Base-by-base conservation (phyloP, 1,284 basidiomycete genomes). In the Leccinum pachyderme region DNA sequence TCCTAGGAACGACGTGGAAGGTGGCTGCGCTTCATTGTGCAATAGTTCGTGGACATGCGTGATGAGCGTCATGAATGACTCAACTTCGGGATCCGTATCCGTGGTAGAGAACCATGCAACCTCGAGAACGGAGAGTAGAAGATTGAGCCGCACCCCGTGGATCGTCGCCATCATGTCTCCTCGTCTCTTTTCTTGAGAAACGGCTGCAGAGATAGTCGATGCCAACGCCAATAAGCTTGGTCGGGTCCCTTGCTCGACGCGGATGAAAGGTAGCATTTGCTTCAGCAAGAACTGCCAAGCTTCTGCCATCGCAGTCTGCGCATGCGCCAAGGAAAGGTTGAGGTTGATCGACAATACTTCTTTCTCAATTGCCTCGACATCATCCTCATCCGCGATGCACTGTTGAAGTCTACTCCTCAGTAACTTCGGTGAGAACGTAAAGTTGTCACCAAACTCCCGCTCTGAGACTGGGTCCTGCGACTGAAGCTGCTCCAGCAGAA, bases 111-210 rank as follows among this genome's bases (percentile, higher is more conserved):
- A 89, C 89, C 89, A 92, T 1, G 79, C 81, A 7, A 89, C 79
- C 63, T 96, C 90, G 32, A 95, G 76, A 49, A 95, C 70, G 1
- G 86, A 82, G 13, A 92, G 78, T 2, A 97, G 75, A 6, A 96
- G 76, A 6, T 81, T 81, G 7, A 97, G 73, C 32, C 93, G 80
- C 25, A 88, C 83, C 1, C 83, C 81, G 63, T 97, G 93, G 28
- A 95, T 85, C 1, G 83, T 82, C 0, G 87, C 80, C 85, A 95
- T 92, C 78, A 95, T 87, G 59, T 94, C 88, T 1, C 93, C 94
- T 5, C 77, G 80, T 24, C 91, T 81, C 46, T 75, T 78, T 72
- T 95, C 94, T 15, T 73, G 71, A 0, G 91, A 82, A 27, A 95
- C 81, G 47, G 81, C 79, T 31, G 77, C 78, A 5, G 89, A 89